Conservation (phyloP, 179 eudicot species). For the Beta macrorhiza region DNA sequence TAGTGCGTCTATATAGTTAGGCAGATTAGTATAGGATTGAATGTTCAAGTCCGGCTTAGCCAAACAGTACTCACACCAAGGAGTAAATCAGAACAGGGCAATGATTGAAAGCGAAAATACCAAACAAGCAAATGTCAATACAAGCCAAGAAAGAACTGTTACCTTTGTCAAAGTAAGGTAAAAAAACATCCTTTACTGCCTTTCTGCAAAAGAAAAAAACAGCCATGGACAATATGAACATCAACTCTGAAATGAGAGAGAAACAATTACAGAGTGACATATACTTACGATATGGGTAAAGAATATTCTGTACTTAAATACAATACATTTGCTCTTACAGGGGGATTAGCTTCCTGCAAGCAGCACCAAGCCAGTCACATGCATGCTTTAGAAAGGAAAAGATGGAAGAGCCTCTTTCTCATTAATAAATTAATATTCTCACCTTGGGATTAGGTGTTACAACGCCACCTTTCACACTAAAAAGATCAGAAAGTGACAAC, state of each 20-base stretch:
- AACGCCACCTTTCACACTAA: conserved; percentile 53
- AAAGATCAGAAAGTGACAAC: conserved; percentile 75
- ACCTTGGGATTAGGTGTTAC: conserved; percentile 81
- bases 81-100: neutral
- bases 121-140: neutral
- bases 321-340: conserved; percentile 93
- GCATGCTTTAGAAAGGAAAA: conserved; percentile 9
- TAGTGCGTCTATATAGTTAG: neutral
- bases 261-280: neutral
- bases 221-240: conserved; percentile 2
- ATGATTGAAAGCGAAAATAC: neutral
- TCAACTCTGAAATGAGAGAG: neutral
- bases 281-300: conserved; percentile 63
- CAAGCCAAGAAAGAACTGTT: conserved; percentile 19
- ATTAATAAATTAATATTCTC: conserved; percentile 5
- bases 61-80: neutral
- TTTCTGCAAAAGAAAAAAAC: conserved; percentile 54
- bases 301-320: conserved; percentile 70
- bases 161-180: conserved; percentile 74
- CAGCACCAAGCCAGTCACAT: conserved; percentile 12
- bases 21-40: neutral
- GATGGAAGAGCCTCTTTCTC: neutral
- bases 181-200: conserved; percentile 55
- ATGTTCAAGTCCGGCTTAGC: neutral
- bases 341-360: conserved; percentile 77